phyloP scores from a whole-genome alignment of 345 rosid species.

The Eucalyptus virginea region DNA sequence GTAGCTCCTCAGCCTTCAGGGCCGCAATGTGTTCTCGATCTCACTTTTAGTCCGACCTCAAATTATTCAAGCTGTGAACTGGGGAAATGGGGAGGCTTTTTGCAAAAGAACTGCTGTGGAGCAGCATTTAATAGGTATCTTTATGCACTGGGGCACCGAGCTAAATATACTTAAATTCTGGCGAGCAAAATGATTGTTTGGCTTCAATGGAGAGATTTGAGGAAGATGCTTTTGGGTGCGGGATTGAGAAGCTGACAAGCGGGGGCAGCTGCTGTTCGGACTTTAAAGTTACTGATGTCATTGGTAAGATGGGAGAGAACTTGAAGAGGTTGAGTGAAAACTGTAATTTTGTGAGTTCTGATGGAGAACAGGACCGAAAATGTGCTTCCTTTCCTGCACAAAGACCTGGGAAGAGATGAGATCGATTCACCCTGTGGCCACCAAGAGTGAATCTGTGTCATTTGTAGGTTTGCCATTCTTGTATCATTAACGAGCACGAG shows the following conservation, averaged over 20 bases:
- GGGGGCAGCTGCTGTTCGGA: conserved; percentile 27
- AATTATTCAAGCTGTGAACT: neutral
- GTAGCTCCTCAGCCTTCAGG: conserved; percentile 2
- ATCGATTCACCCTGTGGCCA: neutral
- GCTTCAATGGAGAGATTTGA: neutral
- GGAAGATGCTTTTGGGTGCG: conserved; percentile 4
- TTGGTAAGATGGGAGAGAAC: neutral
- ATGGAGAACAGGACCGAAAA: neutral
- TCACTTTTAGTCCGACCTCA: neutral
- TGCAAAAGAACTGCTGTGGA: conserved; percentile 10
- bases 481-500: neutral
- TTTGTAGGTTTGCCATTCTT: conserved; percentile 32
- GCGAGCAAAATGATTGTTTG: conserved; percentile 21
- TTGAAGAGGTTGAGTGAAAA: conserved; percentile 2
- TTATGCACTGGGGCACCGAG: conserved; percentile 7
- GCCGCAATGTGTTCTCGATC: conserved; percentile 5
- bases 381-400: conserved; percentile 13
- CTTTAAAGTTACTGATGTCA: conserved; percentile 19
- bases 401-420: conserved; percentile 18
- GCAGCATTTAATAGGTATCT: conserved; percentile 13
- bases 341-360: conserved; percentile 3
- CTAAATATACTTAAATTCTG: conserved; percentile 17
- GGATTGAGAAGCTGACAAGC: conserved; percentile 26
- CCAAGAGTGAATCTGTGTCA: neutral
- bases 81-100: conserved; percentile 33